Evolutionary conservation across 2,329 filamentous ascomycete species (phyloP), one percentile per base, ranked within the genome.

Genomic region (Cladosporium halotolerans): DNA sequence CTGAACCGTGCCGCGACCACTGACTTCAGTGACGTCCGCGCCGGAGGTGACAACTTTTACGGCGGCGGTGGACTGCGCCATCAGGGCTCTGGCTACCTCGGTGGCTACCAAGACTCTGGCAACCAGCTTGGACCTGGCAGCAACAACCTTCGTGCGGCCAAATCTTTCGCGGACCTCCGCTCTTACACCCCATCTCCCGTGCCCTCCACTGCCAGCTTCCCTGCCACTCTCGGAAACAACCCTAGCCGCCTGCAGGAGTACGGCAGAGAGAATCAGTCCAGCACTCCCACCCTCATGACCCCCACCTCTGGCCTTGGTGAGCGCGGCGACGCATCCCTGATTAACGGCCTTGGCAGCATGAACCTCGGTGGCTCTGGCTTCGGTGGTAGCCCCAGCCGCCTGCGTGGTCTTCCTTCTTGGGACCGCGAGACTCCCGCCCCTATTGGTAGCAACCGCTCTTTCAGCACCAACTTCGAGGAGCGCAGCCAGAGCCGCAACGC

Each of bases 1-100:
- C 76, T 99, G 34, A 96, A 90, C 73, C 86, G 93, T 58, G 91
- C 93, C 13, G 93, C 93, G n/a, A 97, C 93, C 2, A 96, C 95
- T 60, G 93, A 97, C 70, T 97, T 97, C 70, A 90, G 88, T 60
- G 86, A 90, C 58, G 83, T 88, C 48, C 81, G 88, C 51, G 42
- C 42, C 9, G 86, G 86, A 57, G 85, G 86, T 18, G 84, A 84
- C 16, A 83, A 81, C 60, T 86, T 86, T 60, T 92, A 90, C 60
- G 84, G 84, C 63, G 81, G 85, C 1, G 84, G 85, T 62, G 81
- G 86, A 2, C 80, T 96, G 55, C 85, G 88, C 18, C 84, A 92
- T 58, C 89, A 92, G 61, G 85, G 86, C 28, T 88, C 88, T 10
- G 81, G 79, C 31, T 90, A 91, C n/a, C 77, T 97, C 36, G 88